Evolutionary conservation across 1,284 basidiomycete genomes (phyloP).

Genomic region (Pulveroboletus sp.): DNA sequence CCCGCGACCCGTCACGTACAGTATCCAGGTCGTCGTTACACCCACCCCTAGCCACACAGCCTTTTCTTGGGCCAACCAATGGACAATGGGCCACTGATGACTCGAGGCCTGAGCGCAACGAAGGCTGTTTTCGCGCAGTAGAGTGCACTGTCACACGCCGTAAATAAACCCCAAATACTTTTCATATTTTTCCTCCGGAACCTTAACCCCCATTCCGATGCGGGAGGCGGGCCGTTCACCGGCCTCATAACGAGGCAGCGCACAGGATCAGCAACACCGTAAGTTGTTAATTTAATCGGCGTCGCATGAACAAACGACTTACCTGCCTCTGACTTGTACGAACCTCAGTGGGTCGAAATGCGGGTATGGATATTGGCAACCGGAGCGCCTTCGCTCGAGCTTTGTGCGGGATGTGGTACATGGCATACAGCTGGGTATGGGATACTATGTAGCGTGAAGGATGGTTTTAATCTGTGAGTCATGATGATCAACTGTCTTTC

Average conservation of each 20-base stretch:
- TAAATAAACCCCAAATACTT: background rate
- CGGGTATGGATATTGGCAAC: conserved; percentile 5
- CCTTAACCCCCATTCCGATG: background rate
- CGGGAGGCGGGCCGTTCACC: background rate
- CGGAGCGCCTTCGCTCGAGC: too few relatives aligned
- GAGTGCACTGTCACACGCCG: background rate
- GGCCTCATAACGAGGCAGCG: conserved; percentile 1
- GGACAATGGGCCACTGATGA: background rate
- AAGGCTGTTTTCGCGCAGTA: conserved; percentile 1
- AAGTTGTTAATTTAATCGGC: too few relatives aligned
- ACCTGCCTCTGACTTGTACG: conserved; percentile 7
- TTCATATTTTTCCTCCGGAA: background rate
- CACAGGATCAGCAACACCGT: background rate
- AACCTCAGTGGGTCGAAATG: background rate
- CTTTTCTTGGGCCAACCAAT: background rate
- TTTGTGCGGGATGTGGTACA: background rate
- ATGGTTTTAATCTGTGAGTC: conserved; percentile 12
- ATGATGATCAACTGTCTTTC: conserved; percentile 11
- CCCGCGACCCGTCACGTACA: background rate
- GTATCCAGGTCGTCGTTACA: background rate
- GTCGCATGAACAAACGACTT: too few relatives aligned
- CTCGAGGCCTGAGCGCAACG: background rate
- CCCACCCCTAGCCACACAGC: background rate
- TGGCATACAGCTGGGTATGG: conserved; percentile 1
- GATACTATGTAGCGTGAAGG: conserved; percentile 5